Conservation (phyloP, 148 eudicot species). For the Vaccinium vitisidaea region DNA sequence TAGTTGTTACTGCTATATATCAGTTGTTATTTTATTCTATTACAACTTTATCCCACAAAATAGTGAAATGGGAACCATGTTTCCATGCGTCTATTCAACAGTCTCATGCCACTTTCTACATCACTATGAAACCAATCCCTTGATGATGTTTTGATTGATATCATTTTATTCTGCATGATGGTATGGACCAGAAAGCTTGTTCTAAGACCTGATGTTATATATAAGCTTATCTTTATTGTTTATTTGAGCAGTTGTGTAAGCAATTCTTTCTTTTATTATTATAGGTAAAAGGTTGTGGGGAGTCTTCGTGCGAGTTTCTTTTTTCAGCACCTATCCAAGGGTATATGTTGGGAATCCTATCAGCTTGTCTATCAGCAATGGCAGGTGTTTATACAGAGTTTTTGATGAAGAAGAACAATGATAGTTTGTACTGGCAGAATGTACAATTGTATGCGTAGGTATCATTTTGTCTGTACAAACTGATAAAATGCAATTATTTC, state of each 20-base stretch:
- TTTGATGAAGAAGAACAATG: constrained; percentile 95
- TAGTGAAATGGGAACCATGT: not conserved
- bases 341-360: constrained; percentile 81
- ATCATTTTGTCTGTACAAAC: constrained; percentile 9
- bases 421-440: constrained; percentile 94
- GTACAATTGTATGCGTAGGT: constrained; percentile 93
- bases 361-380: constrained; percentile 93
- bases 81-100: not conserved
- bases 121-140: not conserved
- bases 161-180: not conserved
- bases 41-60: not conserved
- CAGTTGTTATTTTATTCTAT: not conserved
- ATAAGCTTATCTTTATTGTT: not conserved
- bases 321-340: constrained; percentile 95
- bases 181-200: not conserved
- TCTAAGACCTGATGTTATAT: not conserved
- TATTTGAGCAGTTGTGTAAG: not conserved
- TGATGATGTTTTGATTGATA: not conserved
- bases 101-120: not conserved
- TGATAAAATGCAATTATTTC: not conserved
- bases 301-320: constrained; percentile 78
- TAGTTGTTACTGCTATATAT: not conserved
- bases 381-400: constrained; percentile 99
- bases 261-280: not conserved
- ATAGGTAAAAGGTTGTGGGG: constrained; percentile 96